These are phyloP conservation scores for Malus hybrid DNA, from an alignment of 331 rosid species.

Conservation along the genomic window DNA sequence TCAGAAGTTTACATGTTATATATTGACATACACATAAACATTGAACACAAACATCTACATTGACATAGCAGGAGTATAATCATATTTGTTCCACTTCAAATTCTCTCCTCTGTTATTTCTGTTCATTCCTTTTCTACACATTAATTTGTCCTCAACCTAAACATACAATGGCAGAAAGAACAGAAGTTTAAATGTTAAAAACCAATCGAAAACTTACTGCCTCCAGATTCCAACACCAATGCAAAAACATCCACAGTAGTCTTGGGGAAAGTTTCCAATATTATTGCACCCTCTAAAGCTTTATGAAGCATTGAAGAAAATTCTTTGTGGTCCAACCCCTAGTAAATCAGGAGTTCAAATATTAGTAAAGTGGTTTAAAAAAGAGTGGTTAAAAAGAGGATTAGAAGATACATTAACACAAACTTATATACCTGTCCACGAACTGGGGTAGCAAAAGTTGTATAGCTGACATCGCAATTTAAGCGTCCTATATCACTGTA, in stretches of 20 bases:
- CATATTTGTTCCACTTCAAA: not conserved
- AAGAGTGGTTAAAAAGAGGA: not conserved
- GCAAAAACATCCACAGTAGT: conserved; percentile 97
- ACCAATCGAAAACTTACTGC: conserved; percentile 56
- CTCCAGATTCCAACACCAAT: conserved; percentile 89
- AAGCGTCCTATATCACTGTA: conserved; percentile 85
- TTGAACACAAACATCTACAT: not conserved
- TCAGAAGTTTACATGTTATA: too few relatives aligned
- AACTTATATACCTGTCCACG: conserved; percentile 67
- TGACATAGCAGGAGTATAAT: not conserved
- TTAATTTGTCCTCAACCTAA: not conserved
- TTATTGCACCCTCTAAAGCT: conserved; percentile 91
- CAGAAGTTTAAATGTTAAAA: not conserved
- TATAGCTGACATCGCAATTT: conserved; percentile 78
- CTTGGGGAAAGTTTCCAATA: conserved; percentile 85
- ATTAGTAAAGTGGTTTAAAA: conserved; percentile 14
- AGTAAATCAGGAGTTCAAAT: conserved; percentile 11
- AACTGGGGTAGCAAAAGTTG: conserved; percentile 75
- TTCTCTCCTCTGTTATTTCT: not conserved
- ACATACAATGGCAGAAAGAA: not conserved
- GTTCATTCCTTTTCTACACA: not conserved
- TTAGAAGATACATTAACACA: not conserved
- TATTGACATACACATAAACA: too few relatives aligned
- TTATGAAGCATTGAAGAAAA: conserved; percentile 80
- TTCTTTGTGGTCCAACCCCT: conserved; percentile 84